Evolutionary conservation across 2,329 filamentous ascomycete species (phyloP), one percentile per base, ranked within the genome.

Genomic region (Exophiala phaeomuriformis): DNA sequence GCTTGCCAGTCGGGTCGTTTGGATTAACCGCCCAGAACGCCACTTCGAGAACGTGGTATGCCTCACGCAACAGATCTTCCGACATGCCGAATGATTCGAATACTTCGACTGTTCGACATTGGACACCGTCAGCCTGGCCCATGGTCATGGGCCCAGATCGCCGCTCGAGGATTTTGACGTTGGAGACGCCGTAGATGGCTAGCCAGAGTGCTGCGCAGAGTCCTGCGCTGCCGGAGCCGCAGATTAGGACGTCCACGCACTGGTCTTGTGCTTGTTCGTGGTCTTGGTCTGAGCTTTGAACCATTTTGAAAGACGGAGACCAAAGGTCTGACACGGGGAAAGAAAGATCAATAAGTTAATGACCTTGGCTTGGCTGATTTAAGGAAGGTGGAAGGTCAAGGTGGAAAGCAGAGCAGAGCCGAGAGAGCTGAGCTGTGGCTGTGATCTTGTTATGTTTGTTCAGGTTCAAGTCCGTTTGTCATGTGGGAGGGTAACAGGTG

Each of bases 61-160:
- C 73, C 53, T 82, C 79, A 33, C 73, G 71, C 31, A 82, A 71
- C 30, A 84, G 68, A 12, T 74, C 69, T 43, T 80, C 77, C 1
- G 74, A 71, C 2, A 83, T 72, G 1, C 73, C 77, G 32, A 83
- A 79, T 42, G 76, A 79, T 61, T 83, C 80, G 47, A 82, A 81
- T 27, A 84, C 75, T 64, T 84, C 81, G 9, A 83, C 78, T 0
- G 79, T 81, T 1, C 79, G 77, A 52, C 76, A 78, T 65, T 82
- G 79, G 12, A 82, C 77, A 1, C 80, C 80, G 55, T 86, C 83
- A 9, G 83, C 83, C 66, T 85, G 80, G 2, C 82, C 82, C 43
- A 75, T 72, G 39, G 71, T 63, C 47, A 85, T 71, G 0, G 78
- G 79, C 0, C 79, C 81, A 2, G 67, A 54, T 3, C 78, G 75